Evolutionary conservation across 148 eudicot species (phyloP).

Genomic region (Polygonum aviculare): DNA sequence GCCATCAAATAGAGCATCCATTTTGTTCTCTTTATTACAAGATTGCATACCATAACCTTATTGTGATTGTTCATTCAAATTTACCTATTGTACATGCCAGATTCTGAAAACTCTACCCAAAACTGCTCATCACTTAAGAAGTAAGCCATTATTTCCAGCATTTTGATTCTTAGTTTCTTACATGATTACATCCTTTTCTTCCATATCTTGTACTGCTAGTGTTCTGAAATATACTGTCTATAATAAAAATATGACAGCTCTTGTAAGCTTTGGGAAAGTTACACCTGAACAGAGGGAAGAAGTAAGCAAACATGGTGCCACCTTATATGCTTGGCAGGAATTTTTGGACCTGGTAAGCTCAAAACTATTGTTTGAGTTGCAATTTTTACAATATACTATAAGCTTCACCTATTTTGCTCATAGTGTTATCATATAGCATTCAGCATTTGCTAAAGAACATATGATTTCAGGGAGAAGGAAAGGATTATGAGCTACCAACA

Average conservation of each 20-base stretch:
- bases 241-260: conserved; percentile 27
- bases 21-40: background rate
- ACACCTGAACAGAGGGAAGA: conserved; percentile 56
- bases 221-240: conserved; percentile 1
- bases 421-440: background rate
- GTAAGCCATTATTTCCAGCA: conserved; percentile 39
- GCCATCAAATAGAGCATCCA: background rate
- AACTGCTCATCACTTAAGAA: conserved; percentile 49
- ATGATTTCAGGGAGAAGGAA: conserved; percentile 44
- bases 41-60: background rate
- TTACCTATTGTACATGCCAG: conserved; percentile 23
- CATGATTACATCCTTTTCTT: background rate
- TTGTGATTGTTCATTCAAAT: background rate
- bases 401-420: background rate
- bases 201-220: background rate
- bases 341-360: conserved; percentile 66
- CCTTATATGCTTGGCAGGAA: conserved; percentile 71
- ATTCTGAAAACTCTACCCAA: conserved; percentile 61
- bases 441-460: conserved; percentile 2
- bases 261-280: conserved; percentile 89
- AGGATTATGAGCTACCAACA: conserved; percentile 50
- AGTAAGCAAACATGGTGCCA: conserved; percentile 49
- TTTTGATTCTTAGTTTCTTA: no score
- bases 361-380: background rate
- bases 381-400: background rate